Conservation (phyloP, 2,329 filamentous ascomycete species). For the Microcyclosporella mali region DNA sequence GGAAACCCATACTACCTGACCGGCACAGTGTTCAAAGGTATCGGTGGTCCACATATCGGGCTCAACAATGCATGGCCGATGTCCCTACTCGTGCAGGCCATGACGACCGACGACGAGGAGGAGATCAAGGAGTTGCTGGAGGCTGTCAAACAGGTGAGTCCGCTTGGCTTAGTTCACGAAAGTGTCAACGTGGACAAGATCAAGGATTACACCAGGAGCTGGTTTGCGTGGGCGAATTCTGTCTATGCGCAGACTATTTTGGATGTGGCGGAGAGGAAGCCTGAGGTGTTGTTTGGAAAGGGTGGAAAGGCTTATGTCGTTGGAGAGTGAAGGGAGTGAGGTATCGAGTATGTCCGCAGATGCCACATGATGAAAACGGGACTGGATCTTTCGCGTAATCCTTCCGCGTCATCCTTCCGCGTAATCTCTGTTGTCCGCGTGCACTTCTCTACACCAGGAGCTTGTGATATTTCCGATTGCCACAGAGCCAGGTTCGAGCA, state of each 20-base stretch:
- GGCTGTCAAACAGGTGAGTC: conserved; percentile 67
- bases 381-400: too few species aligned
- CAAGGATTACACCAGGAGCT: conserved; percentile 72
- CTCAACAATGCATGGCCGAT: conserved; percentile 94
- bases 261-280: conserved; percentile 81
- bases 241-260: conserved; percentile 91
- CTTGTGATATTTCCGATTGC: too few species aligned
- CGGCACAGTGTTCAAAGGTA: conserved; percentile 73
- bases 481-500: too few species aligned
- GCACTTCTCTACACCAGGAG: too few species aligned
- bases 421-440: too few species aligned
- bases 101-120: conserved; percentile 74
- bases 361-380: too few species aligned
- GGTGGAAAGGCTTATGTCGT: conserved; percentile 53
- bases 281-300: conserved; percentile 73
- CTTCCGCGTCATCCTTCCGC: too few species aligned
- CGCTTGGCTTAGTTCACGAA: conserved; percentile 81
- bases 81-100: conserved; percentile 84
- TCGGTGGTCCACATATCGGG: conserved; percentile 79
- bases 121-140: conserved; percentile 73
- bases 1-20: conserved; percentile 86
- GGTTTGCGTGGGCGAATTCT: conserved; percentile 98
- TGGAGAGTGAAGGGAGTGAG: conserved; percentile 11
- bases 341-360: too few species aligned
- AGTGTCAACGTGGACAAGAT: conserved; percentile 75